Evolutionary conservation across 225 moss, liverwort and hornwort species (phyloP).

Genomic region (Rhytidiadelphus loreus): DNA sequence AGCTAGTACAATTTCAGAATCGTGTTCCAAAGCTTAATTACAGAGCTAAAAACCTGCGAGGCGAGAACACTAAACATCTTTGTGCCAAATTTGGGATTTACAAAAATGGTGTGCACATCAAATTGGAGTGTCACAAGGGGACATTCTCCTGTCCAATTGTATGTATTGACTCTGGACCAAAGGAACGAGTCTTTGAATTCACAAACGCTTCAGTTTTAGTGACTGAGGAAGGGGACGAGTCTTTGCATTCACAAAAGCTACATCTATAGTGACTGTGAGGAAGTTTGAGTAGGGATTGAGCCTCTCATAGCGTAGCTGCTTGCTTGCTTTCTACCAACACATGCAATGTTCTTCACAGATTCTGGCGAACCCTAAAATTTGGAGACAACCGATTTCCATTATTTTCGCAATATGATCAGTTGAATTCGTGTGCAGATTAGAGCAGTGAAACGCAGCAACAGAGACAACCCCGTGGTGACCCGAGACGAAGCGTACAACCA

Average conservation of each 20-base stretch:
- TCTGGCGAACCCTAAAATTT: not conserved
- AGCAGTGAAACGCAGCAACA: slow-evolving; percentile 32
- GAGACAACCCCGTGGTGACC: slow-evolving; percentile 7
- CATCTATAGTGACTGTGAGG: not conserved
- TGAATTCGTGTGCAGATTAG: slow-evolving; percentile 46
- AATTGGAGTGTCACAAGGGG: not conserved
- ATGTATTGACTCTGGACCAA: not conserved
- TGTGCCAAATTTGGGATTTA: not conserved
- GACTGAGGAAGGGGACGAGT: not conserved
- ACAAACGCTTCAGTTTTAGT: not conserved
- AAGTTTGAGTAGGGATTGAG: not conserved
- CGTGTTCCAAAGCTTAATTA: not conserved
- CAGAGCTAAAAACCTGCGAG: not conserved
- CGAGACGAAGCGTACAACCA: slow-evolving; percentile 55
- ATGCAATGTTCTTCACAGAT: not conserved
- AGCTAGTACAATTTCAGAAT: not conserved
- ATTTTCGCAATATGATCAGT: not conserved
- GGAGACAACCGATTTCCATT: not conserved
- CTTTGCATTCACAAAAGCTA: not conserved
- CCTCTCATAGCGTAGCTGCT: no score
- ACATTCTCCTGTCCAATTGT: not conserved
- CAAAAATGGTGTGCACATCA: not conserved
- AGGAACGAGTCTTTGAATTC: not conserved
- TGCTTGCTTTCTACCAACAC: not conserved
- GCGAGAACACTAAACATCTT: not conserved